Percentiles rank a stretch among this genome's conserved stretches.
phyloP scores from a whole-genome alignment of 805 yeast genomes.

The Ogataea pilisensis region DNA sequence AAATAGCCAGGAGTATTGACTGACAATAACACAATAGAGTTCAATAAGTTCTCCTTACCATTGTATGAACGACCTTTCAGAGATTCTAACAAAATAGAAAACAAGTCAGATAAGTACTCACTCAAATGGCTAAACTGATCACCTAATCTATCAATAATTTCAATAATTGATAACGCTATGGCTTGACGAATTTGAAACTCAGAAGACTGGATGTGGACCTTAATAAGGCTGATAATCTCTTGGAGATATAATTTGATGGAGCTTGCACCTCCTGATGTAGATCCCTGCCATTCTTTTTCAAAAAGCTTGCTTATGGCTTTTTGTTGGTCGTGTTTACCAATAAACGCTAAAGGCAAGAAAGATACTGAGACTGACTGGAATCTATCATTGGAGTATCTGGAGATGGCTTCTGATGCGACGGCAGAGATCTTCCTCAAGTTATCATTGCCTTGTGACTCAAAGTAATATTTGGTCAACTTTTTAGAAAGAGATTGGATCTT shows the following conservation, averaged over 20 bases:
- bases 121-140: conserved; percentile 18
- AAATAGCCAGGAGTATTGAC: conserved; percentile 40
- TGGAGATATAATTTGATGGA: conserved; percentile 63
- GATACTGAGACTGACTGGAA: conserved; percentile 59
- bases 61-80: conserved; percentile 79
- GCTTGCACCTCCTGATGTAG: conserved; percentile 67
- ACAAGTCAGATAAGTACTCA: conserved; percentile 32
- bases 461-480: conserved; percentile 50
- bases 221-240: conserved; percentile 59
- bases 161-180: conserved; percentile 64
- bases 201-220: conserved; percentile 48
- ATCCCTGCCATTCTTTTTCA: conserved; percentile 71
- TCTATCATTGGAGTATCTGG: conserved; percentile 63
- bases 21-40: conserved; percentile 60
- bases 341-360: conserved; percentile 72
- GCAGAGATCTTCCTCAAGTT: conserved; percentile 48
- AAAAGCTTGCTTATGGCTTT: conserved; percentile 45
- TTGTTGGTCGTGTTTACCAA: conserved; percentile 67
- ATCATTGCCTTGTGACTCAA: conserved; percentile 45
- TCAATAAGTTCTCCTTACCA: conserved; percentile 77
- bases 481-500: conserved; percentile 51
- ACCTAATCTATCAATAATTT: conserved; percentile 47
- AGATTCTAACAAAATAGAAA: conserved; percentile 53
- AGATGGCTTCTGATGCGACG: conserved; percentile 58
- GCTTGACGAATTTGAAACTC: conserved; percentile 64